Base-by-base conservation (phyloP, 2,329 filamentous ascomycete genomes). In the Xylaria digitata region DNA sequence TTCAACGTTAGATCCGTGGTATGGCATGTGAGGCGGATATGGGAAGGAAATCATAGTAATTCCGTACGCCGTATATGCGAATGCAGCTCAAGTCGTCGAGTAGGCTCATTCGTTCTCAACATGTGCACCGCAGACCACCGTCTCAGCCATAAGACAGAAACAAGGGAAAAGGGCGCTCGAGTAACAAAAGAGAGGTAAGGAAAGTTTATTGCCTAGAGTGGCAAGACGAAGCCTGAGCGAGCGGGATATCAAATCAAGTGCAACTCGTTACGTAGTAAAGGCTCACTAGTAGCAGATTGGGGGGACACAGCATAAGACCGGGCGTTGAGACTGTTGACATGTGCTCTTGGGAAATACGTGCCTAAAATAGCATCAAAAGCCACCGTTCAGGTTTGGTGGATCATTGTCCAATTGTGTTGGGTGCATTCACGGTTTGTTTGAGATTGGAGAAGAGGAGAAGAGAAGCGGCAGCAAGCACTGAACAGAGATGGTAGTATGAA, bases 311-410 rank as follows among this genome's bases (percentile, higher is more conserved):
- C 43, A 15, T 50, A 19, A 61, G 46, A 61, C 50, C 3, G 21
- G 52, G 52, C 52, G 52, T 55, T 42, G 37, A 55, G 52, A 32
- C 37, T 21, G 5, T 62, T 61, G 55, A 63, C 52, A 69, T 64
- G 69, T 65, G 68, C 67, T 66, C 52, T 70, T 63, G 8, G 48
- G 43, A 52, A 30, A 42, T 17, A 32, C n/a, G 19, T 8, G 7
- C 37, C 26, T 57, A 64, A 64, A 57, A 57, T 48, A 64, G 56
- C 17, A 40, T 37, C 34, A 23, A 3, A 19, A 8, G 3, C 52
- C 11, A 17, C 5, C 9, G 11, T 8, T 26, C 8, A 37, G 5
- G 50, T n/a, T 34, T 15, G 9, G 48, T 23, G 26, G 40, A 49
- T 46, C 7, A 13, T 55, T 23, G 13, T 26, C 37, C 4, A 23